Conservation (phyloP, 768 basidiomycete genomes). For the Candolleomyces aberdarensis region DNA sequence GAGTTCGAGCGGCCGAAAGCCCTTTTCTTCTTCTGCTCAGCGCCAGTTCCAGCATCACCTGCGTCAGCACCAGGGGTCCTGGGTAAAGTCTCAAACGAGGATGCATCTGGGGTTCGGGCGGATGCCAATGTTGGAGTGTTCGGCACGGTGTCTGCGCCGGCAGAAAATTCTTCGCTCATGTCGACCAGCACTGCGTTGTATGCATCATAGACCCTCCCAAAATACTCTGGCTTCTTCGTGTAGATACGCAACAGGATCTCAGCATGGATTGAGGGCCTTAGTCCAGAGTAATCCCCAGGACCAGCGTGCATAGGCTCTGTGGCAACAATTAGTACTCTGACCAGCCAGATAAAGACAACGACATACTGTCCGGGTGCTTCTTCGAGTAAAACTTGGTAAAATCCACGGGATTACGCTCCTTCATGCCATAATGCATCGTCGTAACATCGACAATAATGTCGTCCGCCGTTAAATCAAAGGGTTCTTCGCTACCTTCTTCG, state of each 20-base stretch:
- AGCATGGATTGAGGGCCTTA: constrained; percentile 63
- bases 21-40: background rate
- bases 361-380: constrained; percentile 42
- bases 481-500: background rate
- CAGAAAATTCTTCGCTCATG: constrained; percentile 13
- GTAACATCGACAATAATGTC: constrained; percentile 66
- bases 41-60: background rate
- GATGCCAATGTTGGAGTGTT: background rate
- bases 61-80: background rate
- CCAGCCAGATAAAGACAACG: background rate
- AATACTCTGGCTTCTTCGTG: constrained; percentile 57
- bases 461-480: constrained; percentile 31
- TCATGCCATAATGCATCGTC: constrained; percentile 77
- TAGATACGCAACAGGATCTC: constrained; percentile 71
- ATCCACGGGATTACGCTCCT: constrained; percentile 64
- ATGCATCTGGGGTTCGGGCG: background rate
- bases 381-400: constrained; percentile 75
- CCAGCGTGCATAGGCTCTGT: constrained; percentile 44
- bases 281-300: constrained; percentile 57
- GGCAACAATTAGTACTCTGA: background rate
- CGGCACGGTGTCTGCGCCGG: background rate
- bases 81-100: background rate
- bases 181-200: constrained; percentile 45
- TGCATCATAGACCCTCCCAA: constrained; percentile 64
- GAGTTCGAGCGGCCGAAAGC: background rate